These are phyloP conservation scores for Amanita molliuscula DNA, from an alignment of 768 basidiomycete genomes.

Conservation along the genomic window DNA sequence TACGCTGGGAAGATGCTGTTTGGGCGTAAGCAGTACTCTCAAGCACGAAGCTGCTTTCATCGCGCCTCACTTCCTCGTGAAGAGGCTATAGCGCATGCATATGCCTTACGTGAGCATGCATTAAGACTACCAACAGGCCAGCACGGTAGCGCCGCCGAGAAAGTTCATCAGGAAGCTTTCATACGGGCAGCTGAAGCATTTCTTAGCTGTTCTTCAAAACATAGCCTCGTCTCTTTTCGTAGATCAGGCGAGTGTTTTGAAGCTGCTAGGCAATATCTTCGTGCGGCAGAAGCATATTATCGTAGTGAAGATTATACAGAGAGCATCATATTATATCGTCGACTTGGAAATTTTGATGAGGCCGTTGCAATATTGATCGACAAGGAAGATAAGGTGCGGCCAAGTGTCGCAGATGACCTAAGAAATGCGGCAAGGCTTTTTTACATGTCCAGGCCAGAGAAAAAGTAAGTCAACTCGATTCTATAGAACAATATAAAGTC, in stretches of 20 bases:
- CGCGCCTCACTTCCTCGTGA: slow-evolving; percentile 33
- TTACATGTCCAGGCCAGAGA: slow-evolving; percentile 28
- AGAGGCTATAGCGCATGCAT: slow-evolving; percentile 38
- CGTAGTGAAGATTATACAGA: slow-evolving; percentile 30
- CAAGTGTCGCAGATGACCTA: slow-evolving; percentile 23
- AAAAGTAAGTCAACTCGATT: slow-evolving; percentile 20
- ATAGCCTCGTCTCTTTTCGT: slow-evolving; percentile 26
- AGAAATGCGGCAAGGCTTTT: slow-evolving; percentile 32
- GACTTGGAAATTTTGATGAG: slow-evolving; percentile 40
- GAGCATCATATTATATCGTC: slow-evolving; percentile 39
- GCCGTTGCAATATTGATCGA: slow-evolving; percentile 34
- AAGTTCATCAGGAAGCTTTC: slow-evolving; percentile 23
- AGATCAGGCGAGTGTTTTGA: slow-evolving; percentile 39
- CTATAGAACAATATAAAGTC: neutral
- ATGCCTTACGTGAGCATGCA: slow-evolving; percentile 42
- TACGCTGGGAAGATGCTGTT: slow-evolving; percentile 24
- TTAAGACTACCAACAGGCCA: slow-evolving; percentile 17
- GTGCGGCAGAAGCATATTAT: slow-evolving; percentile 35
- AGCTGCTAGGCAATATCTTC: slow-evolving; percentile 23
- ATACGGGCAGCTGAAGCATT: slow-evolving; percentile 40
- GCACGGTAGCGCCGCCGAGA: slow-evolving; percentile 9
- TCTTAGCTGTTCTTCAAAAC: slow-evolving; percentile 19
- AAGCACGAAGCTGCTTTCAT: slow-evolving; percentile 16
- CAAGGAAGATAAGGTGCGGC: slow-evolving; percentile 21
- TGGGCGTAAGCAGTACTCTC: slow-evolving; percentile 32